Base-by-base conservation (phyloP, 345 rosid species). In the Rubroshorea leprosula region DNA sequence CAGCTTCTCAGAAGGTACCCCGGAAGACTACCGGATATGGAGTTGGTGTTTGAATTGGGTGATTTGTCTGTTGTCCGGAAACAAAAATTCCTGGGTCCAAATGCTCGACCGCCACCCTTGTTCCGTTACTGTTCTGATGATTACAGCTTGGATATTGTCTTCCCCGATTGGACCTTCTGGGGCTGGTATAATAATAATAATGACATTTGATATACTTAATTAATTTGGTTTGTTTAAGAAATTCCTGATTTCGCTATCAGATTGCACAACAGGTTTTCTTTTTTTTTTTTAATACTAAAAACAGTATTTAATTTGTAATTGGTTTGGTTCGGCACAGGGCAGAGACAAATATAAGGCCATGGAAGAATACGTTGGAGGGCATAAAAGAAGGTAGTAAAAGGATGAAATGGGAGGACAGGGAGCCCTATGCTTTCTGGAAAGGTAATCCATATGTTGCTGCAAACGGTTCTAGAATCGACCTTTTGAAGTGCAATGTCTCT, bases 1-100 rank as follows among this genome's bases (percentile, higher is more conserved):
- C 92, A 84, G 68, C 80, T 84, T 29, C 63, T 84, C 23, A 71
- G 84, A 65, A 53, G 60, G 69, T 87, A 84, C 68, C 89, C 91
- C 2, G 89, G 89, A 10, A 71, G 62, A 29, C 24, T 83, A 24
- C 87, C 92, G 4, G 89, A 84, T 60, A 62, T 84, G 66, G 92
- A 87, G 65, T 67, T 87, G 17, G 80, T 87, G 89, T 82, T 87
- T 29, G 78, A 80, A 72, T 79, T 84, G 14, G 67, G 72, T 46
- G 87, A 87, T 58, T 60, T 70, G 51, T n/a, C 89, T 89, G 0
- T 74, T 76, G 19, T 83, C 5, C 64, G 38, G 54, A 54, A 67
- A 1, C 16, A 57, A 51, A 68, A 72, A 23, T 76, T 56, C n/a
- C 41, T 35, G 15, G 68, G 53, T 5, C 66, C 50, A 4, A 54